Conservation (phyloP, 495 filamentous ascomycete species). For the Tuber borchii region DNA sequence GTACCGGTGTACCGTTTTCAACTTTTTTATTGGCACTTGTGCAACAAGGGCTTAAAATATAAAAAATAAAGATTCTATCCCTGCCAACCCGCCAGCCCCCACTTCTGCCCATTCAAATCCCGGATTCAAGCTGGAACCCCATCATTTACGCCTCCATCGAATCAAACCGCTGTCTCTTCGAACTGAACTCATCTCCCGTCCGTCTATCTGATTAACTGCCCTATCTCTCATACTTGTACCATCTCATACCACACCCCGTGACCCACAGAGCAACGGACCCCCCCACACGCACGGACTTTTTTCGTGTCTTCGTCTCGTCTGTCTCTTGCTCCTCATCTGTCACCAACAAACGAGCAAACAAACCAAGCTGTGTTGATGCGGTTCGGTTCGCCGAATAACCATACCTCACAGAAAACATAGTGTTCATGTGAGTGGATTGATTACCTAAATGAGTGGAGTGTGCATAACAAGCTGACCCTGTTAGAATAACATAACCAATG, state of each 20-base stretch:
- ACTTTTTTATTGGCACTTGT: too few species aligned
- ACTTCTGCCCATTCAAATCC: not conserved
- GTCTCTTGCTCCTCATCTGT: not conserved
- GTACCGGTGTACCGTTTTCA: too few species aligned
- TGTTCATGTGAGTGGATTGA: not conserved
- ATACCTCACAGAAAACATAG: not conserved
- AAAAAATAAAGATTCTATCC: too few species aligned
- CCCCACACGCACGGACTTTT: not conserved
- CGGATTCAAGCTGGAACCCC: not conserved
- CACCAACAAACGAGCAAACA: not conserved
- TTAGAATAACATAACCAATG: not conserved
- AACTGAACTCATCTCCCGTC: not conserved
- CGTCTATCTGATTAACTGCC: not conserved
- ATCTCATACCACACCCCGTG: not conserved
- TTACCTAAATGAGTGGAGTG: not conserved
- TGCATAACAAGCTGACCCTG: not conserved
- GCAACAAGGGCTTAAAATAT: too few species aligned
- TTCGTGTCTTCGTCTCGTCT: not conserved
- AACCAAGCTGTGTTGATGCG: not conserved
- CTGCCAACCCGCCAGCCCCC: not conserved
- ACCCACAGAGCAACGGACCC: not conserved
- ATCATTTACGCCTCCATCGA: too few species aligned
- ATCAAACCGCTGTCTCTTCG: not conserved
- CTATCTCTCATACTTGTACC: not conserved
- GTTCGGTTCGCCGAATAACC: not conserved